Percentiles rank a stretch among this genome's conserved stretches.
phyloP scores from a whole-genome alignment of 75 land plant species.

The Picea glauca region DNA sequence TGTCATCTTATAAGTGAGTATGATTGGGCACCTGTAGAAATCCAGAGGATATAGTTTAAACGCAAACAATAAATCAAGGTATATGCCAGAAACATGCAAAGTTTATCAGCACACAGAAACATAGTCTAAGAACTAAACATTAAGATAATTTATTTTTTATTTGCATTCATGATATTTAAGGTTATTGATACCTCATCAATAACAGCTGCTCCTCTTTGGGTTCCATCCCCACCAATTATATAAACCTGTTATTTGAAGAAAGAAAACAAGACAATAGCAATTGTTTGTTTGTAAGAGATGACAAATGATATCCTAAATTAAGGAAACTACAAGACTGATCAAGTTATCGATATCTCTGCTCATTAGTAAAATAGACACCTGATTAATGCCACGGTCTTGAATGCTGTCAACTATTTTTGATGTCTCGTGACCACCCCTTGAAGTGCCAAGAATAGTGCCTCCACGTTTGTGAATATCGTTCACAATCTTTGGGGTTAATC shows the following conservation, averaged over 20 bases:
- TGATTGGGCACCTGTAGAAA: too few species aligned
- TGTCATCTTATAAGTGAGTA: too few species aligned
- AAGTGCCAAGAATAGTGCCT: slow-evolving; percentile 86
- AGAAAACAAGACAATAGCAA: neutral
- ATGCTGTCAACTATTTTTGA: slow-evolving; percentile 90
- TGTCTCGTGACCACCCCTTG: slow-evolving; percentile 90
- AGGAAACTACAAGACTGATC: neutral
- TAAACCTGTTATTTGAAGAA: slow-evolving; percentile 55
- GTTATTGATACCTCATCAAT: slow-evolving; percentile 63
- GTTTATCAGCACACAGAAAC: too few species aligned
- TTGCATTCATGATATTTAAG: neutral
- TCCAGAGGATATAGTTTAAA: too few species aligned
- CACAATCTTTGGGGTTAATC: slow-evolving; percentile 70
- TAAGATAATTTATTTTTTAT: neutral
- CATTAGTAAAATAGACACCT: slow-evolving; percentile 36
- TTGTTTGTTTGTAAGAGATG: neutral
- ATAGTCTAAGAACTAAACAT: neutral
- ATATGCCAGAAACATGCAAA: too few species aligned
- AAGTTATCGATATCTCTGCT: neutral
- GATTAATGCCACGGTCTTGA: slow-evolving; percentile 91
- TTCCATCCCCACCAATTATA: slow-evolving; percentile 97
- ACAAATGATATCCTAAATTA: neutral
- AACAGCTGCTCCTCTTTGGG: slow-evolving; percentile 86
- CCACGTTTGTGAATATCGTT: slow-evolving; percentile 97
- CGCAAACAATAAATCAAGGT: too few species aligned